Conservation (phyloP, 2,329 filamentous ascomycete genomes). For the Clarireedia sp. region DNA sequence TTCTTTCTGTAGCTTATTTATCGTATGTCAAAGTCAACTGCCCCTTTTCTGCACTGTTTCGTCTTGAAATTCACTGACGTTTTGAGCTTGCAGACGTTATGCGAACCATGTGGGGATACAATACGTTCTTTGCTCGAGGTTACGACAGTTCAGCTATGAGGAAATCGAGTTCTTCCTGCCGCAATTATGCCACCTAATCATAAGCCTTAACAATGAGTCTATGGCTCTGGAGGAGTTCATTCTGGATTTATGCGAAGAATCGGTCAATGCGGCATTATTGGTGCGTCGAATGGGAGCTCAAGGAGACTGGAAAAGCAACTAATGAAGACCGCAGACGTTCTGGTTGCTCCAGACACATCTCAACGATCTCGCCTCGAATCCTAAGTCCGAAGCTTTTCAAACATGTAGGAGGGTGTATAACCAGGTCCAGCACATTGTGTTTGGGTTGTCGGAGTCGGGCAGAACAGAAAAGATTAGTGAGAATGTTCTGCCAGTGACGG, state of each 20-base stretch:
- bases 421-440: conserved; percentile 81
- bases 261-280: conserved; percentile 73
- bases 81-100: conserved; percentile 56
- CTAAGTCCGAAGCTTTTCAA: conserved; percentile 69
- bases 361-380: conserved; percentile 67
- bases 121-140: conserved; percentile 81
- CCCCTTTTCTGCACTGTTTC: conserved; percentile 1
- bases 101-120: conserved; percentile 85
- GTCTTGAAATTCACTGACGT: conserved; percentile 4
- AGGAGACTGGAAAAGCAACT: conserved; percentile 11
- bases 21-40: conserved; percentile 45
- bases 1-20: conserved; percentile 80
- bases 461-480: conserved; percentile 71
- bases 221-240: conserved; percentile 87
- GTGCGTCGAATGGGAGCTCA: conserved; percentile 40
- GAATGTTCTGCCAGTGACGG: conserved; percentile 71
- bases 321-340: conserved; percentile 55
- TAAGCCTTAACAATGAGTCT: conserved; percentile 83
- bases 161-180: conserved; percentile 90
- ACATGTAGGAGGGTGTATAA: conserved; percentile 80
- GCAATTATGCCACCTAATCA: conserved; percentile 79
- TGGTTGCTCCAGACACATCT: conserved; percentile 88
- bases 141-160: conserved; percentile 82
- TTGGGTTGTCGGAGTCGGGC: conserved; percentile 62
- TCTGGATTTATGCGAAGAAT: conserved; percentile 78